Conservation (phyloP, 2,329 filamentous ascomycete genomes). For the Colletotrichum cereale region DNA sequence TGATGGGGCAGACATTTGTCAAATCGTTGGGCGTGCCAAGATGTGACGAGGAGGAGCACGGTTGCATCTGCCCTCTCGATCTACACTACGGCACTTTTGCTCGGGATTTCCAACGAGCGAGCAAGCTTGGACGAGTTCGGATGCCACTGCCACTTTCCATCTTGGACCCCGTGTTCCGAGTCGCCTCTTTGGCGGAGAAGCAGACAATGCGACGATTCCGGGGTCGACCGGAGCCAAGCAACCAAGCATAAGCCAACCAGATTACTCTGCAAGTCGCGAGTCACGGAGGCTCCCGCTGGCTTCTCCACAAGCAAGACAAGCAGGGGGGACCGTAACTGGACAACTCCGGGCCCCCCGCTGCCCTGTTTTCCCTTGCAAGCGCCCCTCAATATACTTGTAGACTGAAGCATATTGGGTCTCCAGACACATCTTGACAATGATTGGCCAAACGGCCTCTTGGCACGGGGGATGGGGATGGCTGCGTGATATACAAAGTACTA, state of each 20-base stretch:
- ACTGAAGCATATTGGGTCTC: slow-evolving; percentile 26
- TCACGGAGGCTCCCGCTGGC: too few relatives aligned
- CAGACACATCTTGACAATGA: slow-evolving; percentile 11
- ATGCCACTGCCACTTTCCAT: slow-evolving; percentile 31
- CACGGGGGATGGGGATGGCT: slow-evolving; percentile 7
- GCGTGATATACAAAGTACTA: too few relatives aligned
- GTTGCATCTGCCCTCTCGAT: slow-evolving; percentile 24
- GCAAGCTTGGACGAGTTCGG: slow-evolving; percentile 23
- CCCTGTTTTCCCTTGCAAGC: background rate
- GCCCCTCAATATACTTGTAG: slow-evolving; percentile 20
- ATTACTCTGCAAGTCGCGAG: too few relatives aligned
- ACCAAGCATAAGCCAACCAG: too few relatives aligned
- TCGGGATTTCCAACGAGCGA: slow-evolving; percentile 12
- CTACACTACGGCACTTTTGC: slow-evolving; percentile 7
- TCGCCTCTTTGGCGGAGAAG: slow-evolving; percentile 18
- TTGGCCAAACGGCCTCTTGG: slow-evolving; percentile 22
- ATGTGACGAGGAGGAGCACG: background rate
- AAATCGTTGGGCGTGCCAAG: slow-evolving; percentile 1
- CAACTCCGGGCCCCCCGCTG: too few relatives aligned
- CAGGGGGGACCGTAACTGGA: background rate
- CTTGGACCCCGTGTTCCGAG: slow-evolving; percentile 15
- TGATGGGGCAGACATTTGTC: background rate
- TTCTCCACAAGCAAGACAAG: slow-evolving; percentile 20
- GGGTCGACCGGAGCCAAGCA: too few relatives aligned
- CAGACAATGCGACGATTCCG: too few relatives aligned